These are phyloP conservation scores for Mycosphaerella sp. DNA, from an alignment of 2,329 filamentous ascomycete species.

Conservation along the genomic window DNA sequence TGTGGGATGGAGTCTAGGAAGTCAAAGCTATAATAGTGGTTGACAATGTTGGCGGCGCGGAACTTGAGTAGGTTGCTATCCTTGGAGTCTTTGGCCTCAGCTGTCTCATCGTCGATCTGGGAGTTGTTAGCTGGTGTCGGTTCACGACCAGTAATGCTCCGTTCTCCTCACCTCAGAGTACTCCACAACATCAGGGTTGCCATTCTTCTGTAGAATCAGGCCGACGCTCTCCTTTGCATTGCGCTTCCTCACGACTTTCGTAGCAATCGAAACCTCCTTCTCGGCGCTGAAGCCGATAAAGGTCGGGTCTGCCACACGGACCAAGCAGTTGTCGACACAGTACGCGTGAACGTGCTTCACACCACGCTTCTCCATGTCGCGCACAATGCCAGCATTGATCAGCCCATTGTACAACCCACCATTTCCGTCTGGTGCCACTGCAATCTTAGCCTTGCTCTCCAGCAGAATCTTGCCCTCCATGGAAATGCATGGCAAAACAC, in stretches of 20 bases:
- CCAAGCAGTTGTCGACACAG: conserved; percentile 99
- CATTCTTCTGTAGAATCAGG: conserved; percentile 89
- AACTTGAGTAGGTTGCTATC: conserved; percentile 82
- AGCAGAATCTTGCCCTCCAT: conserved; percentile 97
- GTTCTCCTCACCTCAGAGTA: conserved; percentile 97
- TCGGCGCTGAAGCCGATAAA: conserved; percentile 91
- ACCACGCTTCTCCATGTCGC: conserved; percentile 81
- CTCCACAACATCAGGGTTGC: conserved; percentile 93
- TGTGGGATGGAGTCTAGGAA: conserved; percentile 87
- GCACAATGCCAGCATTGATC: conserved; percentile 69
- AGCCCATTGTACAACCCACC: conserved; percentile 94
- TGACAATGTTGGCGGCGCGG: conserved; percentile 98
- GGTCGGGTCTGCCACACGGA: conserved; percentile 92
- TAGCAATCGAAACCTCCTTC: conserved; percentile 88
- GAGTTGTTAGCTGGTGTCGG: not conserved
- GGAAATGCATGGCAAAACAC: conserved; percentile 90
- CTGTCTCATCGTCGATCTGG: conserved; percentile 6
- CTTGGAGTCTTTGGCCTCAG: conserved; percentile 76
- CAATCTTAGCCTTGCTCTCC: conserved; percentile 81
- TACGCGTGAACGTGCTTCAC: conserved; percentile 95
- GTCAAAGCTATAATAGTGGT: conserved; percentile 96
- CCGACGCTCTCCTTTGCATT: conserved; percentile 94
- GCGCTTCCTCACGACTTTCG: conserved; percentile 98
- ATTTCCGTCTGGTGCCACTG: conserved; percentile 94
- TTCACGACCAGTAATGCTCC: conserved; percentile 6